phyloP scores from a whole-genome alignment of 2,329 filamentous ascomycete genomes.

The Xenoacremonium recifei region DNA sequence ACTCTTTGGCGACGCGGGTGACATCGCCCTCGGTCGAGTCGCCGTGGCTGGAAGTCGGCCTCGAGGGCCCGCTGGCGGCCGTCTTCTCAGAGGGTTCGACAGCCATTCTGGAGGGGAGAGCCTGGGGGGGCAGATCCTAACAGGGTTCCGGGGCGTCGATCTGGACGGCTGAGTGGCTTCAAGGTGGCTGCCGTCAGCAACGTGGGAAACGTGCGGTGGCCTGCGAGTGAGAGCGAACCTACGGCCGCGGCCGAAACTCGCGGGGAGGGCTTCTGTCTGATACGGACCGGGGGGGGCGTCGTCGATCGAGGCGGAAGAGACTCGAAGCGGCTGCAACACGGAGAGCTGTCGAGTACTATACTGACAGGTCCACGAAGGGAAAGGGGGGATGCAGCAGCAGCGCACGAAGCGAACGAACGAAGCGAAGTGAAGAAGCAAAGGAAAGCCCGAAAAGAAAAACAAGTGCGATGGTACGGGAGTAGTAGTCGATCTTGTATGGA shows the following conservation, averaged over 20 bases:
- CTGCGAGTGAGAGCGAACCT: neutral
- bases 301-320: too few species aligned
- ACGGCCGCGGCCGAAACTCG: too few species aligned
- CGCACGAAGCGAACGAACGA: neutral
- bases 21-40: constrained; percentile 30
- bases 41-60: constrained; percentile 34
- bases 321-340: too few species aligned
- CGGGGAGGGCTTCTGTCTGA: too few species aligned
- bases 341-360: neutral
- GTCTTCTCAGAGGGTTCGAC: constrained; percentile 24
- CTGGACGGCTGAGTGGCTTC: too few species aligned
- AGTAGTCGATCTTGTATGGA: too few species aligned
- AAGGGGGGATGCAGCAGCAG: neutral
- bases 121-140: neutral
- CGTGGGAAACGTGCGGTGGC: too few species aligned
- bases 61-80: constrained; percentile 17
- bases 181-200: too few species aligned
- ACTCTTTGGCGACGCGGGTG: constrained; percentile 11
- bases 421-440: neutral
- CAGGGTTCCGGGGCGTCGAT: neutral
- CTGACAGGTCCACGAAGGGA: neutral
- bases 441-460: neutral
- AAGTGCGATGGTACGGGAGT: constrained; percentile 1
- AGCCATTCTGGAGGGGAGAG: constrained; percentile 16
- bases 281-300: too few species aligned